phyloP scores from a whole-genome alignment of 495 filamentous ascomycete species.

The Penicillium soppii region DNA sequence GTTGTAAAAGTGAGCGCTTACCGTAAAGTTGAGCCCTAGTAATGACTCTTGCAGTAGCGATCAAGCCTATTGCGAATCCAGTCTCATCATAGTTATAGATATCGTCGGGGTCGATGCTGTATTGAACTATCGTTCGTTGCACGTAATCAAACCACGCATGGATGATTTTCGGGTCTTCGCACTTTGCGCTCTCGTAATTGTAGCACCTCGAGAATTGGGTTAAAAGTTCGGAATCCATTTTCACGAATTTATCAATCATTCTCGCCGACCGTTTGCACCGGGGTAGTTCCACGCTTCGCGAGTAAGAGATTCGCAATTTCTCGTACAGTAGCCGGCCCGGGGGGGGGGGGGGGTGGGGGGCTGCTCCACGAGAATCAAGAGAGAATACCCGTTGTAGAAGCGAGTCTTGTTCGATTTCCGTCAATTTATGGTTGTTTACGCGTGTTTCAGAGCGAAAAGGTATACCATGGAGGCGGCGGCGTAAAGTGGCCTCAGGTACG shows the following conservation, averaged over 20 bases:
- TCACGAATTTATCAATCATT: too few species aligned
- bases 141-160: too few species aligned
- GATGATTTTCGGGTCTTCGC: too few species aligned
- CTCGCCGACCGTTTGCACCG: too few species aligned
- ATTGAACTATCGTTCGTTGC: too few species aligned
- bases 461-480: slow-evolving; percentile 11
- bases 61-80: slow-evolving; percentile 1
- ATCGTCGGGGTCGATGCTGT: too few species aligned
- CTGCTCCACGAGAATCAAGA: slow-evolving; percentile 10
- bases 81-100: too few species aligned
- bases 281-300: slow-evolving; percentile 8
- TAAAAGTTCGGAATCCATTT: too few species aligned
- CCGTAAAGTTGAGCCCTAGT: neutral
- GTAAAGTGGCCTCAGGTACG: slow-evolving; percentile 23
- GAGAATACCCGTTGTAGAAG: slow-evolving; percentile 33
- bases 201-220: too few species aligned
- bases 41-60: neutral
- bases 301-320: slow-evolving; percentile 41
- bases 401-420: slow-evolving; percentile 21
- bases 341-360: too few species aligned
- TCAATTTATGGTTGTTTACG: slow-evolving; percentile 26
- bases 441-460: neutral
- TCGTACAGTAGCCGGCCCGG: slow-evolving; percentile 18
- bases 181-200: too few species aligned
- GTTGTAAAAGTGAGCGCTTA: neutral